These are phyloP conservation scores for Aspergillus cavernicola DNA, from an alignment of 495 filamentous ascomycete species.

Conservation along the genomic window DNA sequence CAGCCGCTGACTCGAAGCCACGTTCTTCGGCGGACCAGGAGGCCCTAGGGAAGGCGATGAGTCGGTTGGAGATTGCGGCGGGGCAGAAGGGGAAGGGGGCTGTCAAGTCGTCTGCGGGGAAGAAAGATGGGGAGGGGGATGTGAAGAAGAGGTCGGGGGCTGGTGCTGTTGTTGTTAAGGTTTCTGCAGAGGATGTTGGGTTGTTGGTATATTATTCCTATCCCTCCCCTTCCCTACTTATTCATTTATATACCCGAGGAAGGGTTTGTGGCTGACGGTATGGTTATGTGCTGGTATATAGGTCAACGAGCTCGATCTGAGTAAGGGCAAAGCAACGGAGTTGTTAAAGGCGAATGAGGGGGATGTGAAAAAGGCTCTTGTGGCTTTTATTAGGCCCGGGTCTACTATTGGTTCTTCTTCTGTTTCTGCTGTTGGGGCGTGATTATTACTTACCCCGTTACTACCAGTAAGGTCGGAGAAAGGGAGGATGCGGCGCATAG, in stretches of 20 bases:
- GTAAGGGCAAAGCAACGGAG: conserved; percentile 78
- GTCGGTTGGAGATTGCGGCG: conserved; percentile 52
- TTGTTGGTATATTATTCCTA: conserved; percentile 52
- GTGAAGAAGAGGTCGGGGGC: conserved; percentile 42
- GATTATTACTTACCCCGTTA: too few species aligned
- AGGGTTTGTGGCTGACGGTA: conserved; percentile 3
- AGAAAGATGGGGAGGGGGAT: conserved; percentile 32
- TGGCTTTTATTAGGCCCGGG: conserved; percentile 52
- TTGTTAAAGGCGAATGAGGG: conserved; percentile 77
- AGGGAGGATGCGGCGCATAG: too few species aligned
- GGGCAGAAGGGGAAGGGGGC: conserved; percentile 42
- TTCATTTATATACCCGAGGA: background rate
- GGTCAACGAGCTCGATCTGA: conserved; percentile 76
- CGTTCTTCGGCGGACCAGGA: conserved; percentile 63
- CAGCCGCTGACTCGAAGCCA: conserved; percentile 47
- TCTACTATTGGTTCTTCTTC: conserved; percentile 22
- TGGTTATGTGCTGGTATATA: conserved; percentile 22
- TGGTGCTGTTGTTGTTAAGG: conserved; percentile 47
- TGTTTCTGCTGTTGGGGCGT: conserved; percentile 21
- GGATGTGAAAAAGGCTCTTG: conserved; percentile 67
- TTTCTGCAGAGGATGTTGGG: conserved; percentile 61
- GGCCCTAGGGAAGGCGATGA: conserved; percentile 81
- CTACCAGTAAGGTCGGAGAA: too few species aligned
- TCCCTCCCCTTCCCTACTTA: background rate
- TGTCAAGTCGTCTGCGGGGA: conserved; percentile 23